Conservation (phyloP, 306 rosid genomes). For the Morella rubra region DNA sequence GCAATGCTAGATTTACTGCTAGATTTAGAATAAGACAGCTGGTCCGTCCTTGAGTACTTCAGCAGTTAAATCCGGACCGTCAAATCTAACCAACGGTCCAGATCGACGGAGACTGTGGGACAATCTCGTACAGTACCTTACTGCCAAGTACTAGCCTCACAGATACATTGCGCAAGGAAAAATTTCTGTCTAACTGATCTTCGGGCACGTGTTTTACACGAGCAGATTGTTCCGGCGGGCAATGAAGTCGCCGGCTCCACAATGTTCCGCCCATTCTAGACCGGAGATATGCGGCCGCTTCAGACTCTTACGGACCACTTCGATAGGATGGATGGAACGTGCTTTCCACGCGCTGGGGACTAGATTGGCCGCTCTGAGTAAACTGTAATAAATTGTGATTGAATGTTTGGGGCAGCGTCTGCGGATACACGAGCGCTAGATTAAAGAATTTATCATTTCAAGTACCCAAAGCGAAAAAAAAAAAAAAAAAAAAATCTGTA, state of each 20-base stretch:
- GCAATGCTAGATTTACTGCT: slow-evolving; percentile 23
- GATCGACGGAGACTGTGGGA: not conserved
- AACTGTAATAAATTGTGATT: not conserved
- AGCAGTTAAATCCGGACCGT: slow-evolving; percentile 1
- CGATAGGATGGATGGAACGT: not conserved
- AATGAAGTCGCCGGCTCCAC: no score
- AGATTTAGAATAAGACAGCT: not conserved
- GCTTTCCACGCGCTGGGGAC: not conserved
- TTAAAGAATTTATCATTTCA: no score
- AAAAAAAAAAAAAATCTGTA: no score
- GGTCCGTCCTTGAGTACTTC: slow-evolving; percentile 1
- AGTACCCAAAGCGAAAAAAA: no score
- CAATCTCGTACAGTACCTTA: not conserved
- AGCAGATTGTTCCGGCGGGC: not conserved
- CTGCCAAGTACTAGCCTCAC: not conserved
- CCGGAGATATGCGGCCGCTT: not conserved
- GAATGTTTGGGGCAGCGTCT: not conserved
- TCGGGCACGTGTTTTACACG: not conserved
- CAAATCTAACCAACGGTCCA: not conserved
- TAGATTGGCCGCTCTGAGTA: not conserved
- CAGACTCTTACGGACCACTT: not conserved
- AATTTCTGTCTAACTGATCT: not conserved
- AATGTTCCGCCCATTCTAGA: no score
- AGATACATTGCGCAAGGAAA: not conserved
- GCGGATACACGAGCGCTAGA: slow-evolving; percentile 19